A percentile compares a stretch with the other conserved stretches of the same genome.
Conservation (phyloP, 2,329 filamentous ascomycete genomes). For the Fusarium sp. region DNA sequence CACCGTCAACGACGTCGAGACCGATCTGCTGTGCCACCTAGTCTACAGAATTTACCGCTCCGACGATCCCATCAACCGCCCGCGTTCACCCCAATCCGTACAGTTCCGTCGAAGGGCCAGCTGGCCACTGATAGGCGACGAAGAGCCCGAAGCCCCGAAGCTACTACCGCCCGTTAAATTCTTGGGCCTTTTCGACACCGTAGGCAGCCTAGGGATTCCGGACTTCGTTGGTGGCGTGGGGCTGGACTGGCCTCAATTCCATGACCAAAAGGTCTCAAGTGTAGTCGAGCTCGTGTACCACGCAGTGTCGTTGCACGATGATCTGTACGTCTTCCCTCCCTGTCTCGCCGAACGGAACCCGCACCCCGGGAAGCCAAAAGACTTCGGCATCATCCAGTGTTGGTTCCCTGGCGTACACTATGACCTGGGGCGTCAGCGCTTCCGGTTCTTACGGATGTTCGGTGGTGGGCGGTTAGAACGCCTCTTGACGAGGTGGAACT, state of each 20-base stretch:
- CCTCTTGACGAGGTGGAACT: neutral
- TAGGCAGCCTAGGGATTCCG: neutral
- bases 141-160: neutral
- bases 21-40: neutral
- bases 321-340: neutral
- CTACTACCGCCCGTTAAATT: neutral
- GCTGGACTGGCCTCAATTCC: neutral
- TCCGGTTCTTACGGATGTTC: neutral
- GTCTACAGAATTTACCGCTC: neutral
- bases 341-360: neutral
- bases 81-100: neutral
- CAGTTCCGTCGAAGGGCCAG: neutral
- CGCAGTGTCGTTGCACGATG: neutral
- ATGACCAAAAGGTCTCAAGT: neutral
- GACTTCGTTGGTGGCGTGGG: neutral
- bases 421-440: neutral
- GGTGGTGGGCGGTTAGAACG: neutral
- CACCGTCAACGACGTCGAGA: neutral
- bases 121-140: neutral
- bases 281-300: neutral
- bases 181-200: neutral
- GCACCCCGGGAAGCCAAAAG: neutral
- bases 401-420: neutral
- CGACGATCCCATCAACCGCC: neutral
- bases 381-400: neutral